Evolutionary conservation across 495 filamentous ascomycete species (phyloP), one percentile per base, ranked within the genome.

Genomic region (Penicillium arizonense): DNA sequence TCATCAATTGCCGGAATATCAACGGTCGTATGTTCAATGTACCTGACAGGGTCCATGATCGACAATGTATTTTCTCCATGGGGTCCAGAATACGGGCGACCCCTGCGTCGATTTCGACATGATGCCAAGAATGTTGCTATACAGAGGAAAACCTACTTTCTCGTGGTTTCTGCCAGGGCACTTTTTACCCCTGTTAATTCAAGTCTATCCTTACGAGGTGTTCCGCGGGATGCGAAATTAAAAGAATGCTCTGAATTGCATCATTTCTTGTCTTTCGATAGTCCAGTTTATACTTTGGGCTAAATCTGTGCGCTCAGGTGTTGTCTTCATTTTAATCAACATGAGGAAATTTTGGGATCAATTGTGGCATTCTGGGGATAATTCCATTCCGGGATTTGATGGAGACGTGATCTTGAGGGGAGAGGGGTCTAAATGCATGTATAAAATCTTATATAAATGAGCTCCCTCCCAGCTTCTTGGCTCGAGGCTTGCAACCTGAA

Each of bases 121-220:
- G 53, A 64, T 59, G 62, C 62, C 62, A 64, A 64, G 62, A 42
- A 64, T 64, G 55, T 54, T 50, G 58, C 55, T 57, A 64, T 62
- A 55, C 38, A 3, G 24, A 26, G 7, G 7, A 4, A 7, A 26
- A 26, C 24, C 23, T n/a, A 13, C 14, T 41, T 18, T 41, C 18
- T 4, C 18, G 18, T 26, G 24, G 18, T 41, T 23, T 12, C 20
- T 47, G 35, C 20, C 44, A 23, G n/a, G 5, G 16, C 24, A 5
- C 28, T 11, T 14, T 26, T 9, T 11, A 20, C n/a, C 28, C 35
- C 21, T 37, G 35, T 18, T 33, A 14, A 30, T 39, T 23, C 3
- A 47, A 11, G 5, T 12, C 2, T 47, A 4, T 32, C 16, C 56
- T 53, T 26, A 18, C 35, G 10, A 28, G 23, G 9, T 52, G 28